A percentile compares a stretch with the other conserved stretches of the same genome.
Evolutionary conservation across 225 moss, liverwort and hornwort genomes (phyloP).

Genomic region (Pseudisothecium myosuroides): DNA sequence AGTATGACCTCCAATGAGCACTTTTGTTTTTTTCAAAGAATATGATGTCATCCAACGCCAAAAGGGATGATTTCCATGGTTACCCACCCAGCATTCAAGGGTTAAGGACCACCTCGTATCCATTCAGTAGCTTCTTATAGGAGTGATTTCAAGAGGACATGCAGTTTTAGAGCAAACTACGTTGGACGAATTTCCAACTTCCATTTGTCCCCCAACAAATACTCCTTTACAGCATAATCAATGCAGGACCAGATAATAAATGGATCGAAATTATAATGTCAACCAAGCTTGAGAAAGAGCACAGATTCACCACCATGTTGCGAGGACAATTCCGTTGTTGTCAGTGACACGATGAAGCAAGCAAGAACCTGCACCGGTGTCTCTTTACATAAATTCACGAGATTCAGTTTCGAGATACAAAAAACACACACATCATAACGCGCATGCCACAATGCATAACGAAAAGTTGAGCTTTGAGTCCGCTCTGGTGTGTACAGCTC

Average conservation of each 20-base stretch:
- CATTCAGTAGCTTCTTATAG: no score
- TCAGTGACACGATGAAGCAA: not conserved
- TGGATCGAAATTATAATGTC: not conserved
- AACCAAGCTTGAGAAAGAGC: not conserved
- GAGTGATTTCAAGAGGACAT: no score
- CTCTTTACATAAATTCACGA: conserved; percentile 4
- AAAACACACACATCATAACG: not conserved
- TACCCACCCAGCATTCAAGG: no score
- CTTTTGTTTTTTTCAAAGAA: no score
- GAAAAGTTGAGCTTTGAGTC: not conserved
- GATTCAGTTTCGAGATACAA: not conserved
- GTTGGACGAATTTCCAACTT: no score
- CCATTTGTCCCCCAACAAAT: not conserved
- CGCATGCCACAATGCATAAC: not conserved
- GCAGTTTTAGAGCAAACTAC: no score
- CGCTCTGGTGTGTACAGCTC: conserved; percentile 2
- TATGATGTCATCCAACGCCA: no score
- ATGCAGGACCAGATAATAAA: not conserved
- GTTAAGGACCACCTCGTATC: no score
- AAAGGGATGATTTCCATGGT: no score
- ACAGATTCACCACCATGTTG: not conserved
- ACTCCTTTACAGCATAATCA: not conserved
- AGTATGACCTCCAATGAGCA: no score
- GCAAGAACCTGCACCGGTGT: not conserved
- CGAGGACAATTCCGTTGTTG: not conserved